These are phyloP conservation scores for Yueomyces sinensis DNA, from an alignment of 805 yeast species.

Conservation along the genomic window DNA sequence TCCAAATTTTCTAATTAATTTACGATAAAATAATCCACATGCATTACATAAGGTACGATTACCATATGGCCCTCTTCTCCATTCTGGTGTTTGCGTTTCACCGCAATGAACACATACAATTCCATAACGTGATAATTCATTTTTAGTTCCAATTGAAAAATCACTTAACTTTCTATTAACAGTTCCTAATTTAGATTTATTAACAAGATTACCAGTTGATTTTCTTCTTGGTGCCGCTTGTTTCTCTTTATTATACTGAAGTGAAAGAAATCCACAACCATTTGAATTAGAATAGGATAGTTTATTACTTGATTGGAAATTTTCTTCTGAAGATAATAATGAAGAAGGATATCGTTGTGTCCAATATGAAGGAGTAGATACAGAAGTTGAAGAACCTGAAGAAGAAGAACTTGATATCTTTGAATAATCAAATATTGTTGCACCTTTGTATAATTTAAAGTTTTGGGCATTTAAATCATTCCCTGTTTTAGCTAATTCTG, in stretches of 20 bases:
- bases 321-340: neutral
- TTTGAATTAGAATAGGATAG: too few species aligned
- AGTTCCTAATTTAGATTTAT: too few species aligned
- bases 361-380: too few species aligned
- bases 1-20: slow-evolving; percentile 32
- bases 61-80: slow-evolving; percentile 88
- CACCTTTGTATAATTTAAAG: neutral
- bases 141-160: slow-evolving; percentile 1
- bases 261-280: too few species aligned
- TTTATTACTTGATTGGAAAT: too few species aligned
- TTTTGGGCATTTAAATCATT: neutral
- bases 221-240: neutral
- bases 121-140: neutral
- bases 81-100: slow-evolving; percentile 70
- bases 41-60: slow-evolving; percentile 82
- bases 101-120: slow-evolving; percentile 59
- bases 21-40: slow-evolving; percentile 71
- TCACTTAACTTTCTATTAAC: neutral
- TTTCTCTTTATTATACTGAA: too few species aligned
- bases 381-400: neutral
- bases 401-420: neutral
- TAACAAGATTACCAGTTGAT: neutral
- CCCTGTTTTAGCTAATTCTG: neutral
- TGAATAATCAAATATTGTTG: neutral
- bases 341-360: neutral